A percentile compares a stretch with the other conserved stretches of the same genome.
Evolutionary conservation across 2,329 filamentous ascomycete genomes (phyloP).

Genomic region (Xylariaceae sp.): DNA sequence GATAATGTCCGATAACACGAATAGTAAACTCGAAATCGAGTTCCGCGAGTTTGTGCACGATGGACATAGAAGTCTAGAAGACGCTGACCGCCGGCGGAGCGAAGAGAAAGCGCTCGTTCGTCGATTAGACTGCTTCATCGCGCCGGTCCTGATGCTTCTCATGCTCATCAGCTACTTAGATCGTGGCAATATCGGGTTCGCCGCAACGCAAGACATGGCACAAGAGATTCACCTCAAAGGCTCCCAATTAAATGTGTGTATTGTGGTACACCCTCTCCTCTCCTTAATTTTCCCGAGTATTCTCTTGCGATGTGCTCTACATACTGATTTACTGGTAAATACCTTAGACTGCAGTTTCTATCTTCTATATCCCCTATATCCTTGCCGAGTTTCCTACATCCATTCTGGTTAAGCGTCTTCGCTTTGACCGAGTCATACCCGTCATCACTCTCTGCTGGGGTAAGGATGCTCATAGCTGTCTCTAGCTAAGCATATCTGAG

Average conservation of each 20-base stretch:
- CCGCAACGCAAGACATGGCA: constrained; percentile 36
- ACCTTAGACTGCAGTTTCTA: constrained; percentile 32
- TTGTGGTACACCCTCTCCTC: background rate
- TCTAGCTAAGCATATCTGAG: too few species aligned
- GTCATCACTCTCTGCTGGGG: constrained; percentile 35
- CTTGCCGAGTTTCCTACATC: constrained; percentile 36
- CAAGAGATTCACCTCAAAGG: constrained; percentile 30
- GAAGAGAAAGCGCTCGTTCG: constrained; percentile 26
- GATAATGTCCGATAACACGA: constrained; percentile 3
- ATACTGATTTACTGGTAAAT: background rate
- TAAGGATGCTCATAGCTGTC: too few species aligned
- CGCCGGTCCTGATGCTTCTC: constrained; percentile 27
- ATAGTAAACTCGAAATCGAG: constrained; percentile 13
- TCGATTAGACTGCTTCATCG: constrained; percentile 28
- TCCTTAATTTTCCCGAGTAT: background rate
- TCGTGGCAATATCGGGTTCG: constrained; percentile 37
- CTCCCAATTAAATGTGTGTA: constrained; percentile 27
- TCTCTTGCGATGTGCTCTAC: background rate
- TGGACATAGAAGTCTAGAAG: constrained; percentile 1
- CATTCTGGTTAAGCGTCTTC: constrained; percentile 35
- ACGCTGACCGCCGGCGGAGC: background rate
- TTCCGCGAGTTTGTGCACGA: constrained; percentile 2
- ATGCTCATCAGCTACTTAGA: constrained; percentile 36
- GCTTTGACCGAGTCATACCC: constrained; percentile 36
- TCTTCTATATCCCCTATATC: constrained; percentile 38